Base-by-base conservation (phyloP, 1,139 yeast genomes). In the Spathaspora sp. region DNA sequence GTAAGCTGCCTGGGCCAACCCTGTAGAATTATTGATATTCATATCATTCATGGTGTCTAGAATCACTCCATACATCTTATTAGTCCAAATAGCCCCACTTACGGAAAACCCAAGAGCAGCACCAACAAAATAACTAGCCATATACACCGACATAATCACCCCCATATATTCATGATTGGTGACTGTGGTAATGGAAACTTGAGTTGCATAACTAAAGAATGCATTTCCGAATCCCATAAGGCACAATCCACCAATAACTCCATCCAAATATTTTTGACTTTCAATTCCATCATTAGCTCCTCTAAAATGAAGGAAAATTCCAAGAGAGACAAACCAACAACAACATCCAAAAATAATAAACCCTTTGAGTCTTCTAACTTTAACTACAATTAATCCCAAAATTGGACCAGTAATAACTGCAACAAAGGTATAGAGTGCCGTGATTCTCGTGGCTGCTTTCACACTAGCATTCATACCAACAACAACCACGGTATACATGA, bases 161-260 rank as follows among this genome's bases (percentile, higher is more conserved):
- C 86, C 84, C 81, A 82, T 78, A 61, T 80, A 70, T 58, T 82
- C 84, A 60, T 82, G 87, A 47, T 78, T 75, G 24, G 85, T 80
- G 47, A 78, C 76, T 1, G 88, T 65, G 56, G 82, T 83, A 51
- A 84, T 76, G 13, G 88, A 79, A 4, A 82, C 85, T 56, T 80
- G 86, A 15, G 82, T 75, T 27, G 88, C 79, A 58, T 83, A 84
- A 18, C 88, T 81, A 68, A 83, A 83, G 61, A 85, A 73, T 8
- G 88, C 86, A 43, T 88, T 86, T 56, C 89, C 89, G 45, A 86
- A 70, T 62, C 91, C 93, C 68, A 84, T 70, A 29, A 84, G 59
- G 56, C 84, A 79, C 55, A 82, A 72, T 23, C 84, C 80, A 36
- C 87, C 91, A 59, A 86, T 82, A 47, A 85, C 73, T 53, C 90